A percentile compares a stretch with the other conserved stretches of the same genome.
phyloP scores from a whole-genome alignment of 768 basidiomycete species.

The Amanita pseudoporphyria region DNA sequence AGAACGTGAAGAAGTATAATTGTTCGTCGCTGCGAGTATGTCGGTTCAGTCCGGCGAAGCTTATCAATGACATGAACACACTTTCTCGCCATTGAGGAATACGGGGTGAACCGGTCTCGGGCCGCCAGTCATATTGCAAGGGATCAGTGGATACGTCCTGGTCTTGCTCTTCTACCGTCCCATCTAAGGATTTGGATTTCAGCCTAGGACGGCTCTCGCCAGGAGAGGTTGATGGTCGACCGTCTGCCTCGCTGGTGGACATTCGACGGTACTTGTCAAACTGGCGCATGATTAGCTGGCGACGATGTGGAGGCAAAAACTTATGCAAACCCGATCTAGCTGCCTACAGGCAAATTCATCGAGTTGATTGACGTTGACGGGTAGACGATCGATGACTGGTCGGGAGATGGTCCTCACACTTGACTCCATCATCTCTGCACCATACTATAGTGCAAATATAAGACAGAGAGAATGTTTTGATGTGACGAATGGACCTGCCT shows the following conservation, averaged over 20 bases:
- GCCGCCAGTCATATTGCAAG: conserved; percentile 3
- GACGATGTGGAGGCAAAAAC: conserved; percentile 2
- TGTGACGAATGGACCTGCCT: conserved; percentile 36
- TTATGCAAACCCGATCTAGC: conserved; percentile 61
- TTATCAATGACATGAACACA: conserved; percentile 8
- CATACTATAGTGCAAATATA: conserved; percentile 43
- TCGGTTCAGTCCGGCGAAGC: too few relatives aligned
- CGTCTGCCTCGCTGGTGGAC: conserved; percentile 19
- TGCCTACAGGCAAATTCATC: conserved; percentile 88
- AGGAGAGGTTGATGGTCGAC: conserved; percentile 9
- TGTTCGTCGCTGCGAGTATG: conserved; percentile 20
- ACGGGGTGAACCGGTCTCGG: conserved; percentile 1
- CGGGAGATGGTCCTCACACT: conserved; percentile 73
- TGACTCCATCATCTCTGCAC: conserved; percentile 81
- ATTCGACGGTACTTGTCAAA: conserved; percentile 41
- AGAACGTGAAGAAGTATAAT: conserved; percentile 23
- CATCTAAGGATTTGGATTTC: background rate
- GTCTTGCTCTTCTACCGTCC: too few relatives aligned
- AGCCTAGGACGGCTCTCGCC: too few relatives aligned
- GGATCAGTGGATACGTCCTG: background rate
- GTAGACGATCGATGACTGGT: conserved; percentile 73
- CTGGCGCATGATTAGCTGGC: conserved; percentile 16
- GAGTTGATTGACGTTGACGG: conserved; percentile 61
- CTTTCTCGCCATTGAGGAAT: conserved; percentile 30
- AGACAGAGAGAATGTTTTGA: background rate